Evolutionary conservation across 2,329 filamentous ascomycete genomes (phyloP), one percentile per base, ranked within the genome.

Genomic region (Piedraia hortae): DNA sequence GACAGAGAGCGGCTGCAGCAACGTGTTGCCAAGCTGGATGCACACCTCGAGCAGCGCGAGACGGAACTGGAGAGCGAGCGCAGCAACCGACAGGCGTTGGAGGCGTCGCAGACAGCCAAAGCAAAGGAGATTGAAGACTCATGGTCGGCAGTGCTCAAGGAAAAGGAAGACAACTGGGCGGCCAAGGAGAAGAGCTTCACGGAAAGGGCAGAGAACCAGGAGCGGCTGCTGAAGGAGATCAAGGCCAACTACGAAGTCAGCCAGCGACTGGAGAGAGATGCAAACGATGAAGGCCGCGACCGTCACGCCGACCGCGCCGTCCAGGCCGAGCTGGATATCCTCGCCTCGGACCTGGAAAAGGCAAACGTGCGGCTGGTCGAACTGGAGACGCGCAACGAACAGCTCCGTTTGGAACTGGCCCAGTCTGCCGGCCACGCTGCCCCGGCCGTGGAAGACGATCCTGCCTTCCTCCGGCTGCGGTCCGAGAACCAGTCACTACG

Each of bases 171-270:
- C 43, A 97, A 97, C 40, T 97, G 85, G 85, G 67, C 72, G 24
- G 68, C 82, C 5, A 91, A 89, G 42, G 85, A 97, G 50, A 74
- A 73, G 49, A 66, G 62, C 13, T 48, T 91, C 27, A 78, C 90
- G 38, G 82, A 93, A 35, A 93, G 91, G 48, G 56, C 89, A 3
- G 82, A 91, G 44, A 88, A 71, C 35, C 82, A 97, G 41, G 85
- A 97, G 21, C 66, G 78, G 4, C 49, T 97, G 17, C 48, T 97
- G 34, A 90, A 73, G 39, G 88, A 97, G 44, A 65, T 93, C 41
- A 93, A 91, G 48, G 85, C 85, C 12, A 91, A 68, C 49, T 91
- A 91, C 41, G 85, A 97, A 46, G 85, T 97, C 24, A 85, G 75
- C 20, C 80, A 93, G 43, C 62, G 85, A 22, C 54, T 97, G 22